Evolutionary conservation across 371 early-diverging fungal genomes (phyloP), one percentile per base, ranked within the genome.

Genomic region (Actinomucor elegans): DNA sequence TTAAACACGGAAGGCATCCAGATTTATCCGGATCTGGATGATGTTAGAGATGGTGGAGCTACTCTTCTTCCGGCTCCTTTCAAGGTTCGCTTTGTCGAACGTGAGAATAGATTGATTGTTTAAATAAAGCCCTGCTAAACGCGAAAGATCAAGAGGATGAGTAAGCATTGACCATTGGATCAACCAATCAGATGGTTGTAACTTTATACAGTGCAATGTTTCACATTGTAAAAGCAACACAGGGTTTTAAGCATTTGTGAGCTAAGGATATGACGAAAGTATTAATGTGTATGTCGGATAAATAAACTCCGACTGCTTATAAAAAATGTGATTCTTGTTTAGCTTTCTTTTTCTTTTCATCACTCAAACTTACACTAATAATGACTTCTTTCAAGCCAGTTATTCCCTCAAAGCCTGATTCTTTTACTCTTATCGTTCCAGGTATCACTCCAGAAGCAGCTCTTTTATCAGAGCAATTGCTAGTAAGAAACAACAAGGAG

Each of bases 391-490:
- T 63, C 12, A 52, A 48, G 18, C 57, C 58, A 12, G 44, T 20
- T 12, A 12, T 24, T 6, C 52, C 58, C 5, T 9, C 29, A 9
- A 48, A 49, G 11, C 50, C 63, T 17, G 63, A 63, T 20, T 18
- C 43, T 2, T 63, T 53, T 51, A 14, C 60, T n/a, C 47, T 77
- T 11, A 45, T 71, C 14, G 28, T 74, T 3, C 78, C 79, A 6
- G 77, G 77, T 5, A 60, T 70, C 23, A 71, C 67, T 1, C 56
- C 65, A 0, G 55, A 54, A 17, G 56, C 79, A 6, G 50, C 56
- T 4, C 37, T 48, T 5, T 47, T 67, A 8, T 56, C 71, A 2
- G 71, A 69, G 24, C 60, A 69, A 15, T 31, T 80, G 18, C 56
- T 80, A 3, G 23, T 49, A 4, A 64, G 64, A 38, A 76, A 71